Evolutionary conservation across 495 filamentous ascomycete species (phyloP).

Genomic region (Friedmanniomyces simplex): DNA sequence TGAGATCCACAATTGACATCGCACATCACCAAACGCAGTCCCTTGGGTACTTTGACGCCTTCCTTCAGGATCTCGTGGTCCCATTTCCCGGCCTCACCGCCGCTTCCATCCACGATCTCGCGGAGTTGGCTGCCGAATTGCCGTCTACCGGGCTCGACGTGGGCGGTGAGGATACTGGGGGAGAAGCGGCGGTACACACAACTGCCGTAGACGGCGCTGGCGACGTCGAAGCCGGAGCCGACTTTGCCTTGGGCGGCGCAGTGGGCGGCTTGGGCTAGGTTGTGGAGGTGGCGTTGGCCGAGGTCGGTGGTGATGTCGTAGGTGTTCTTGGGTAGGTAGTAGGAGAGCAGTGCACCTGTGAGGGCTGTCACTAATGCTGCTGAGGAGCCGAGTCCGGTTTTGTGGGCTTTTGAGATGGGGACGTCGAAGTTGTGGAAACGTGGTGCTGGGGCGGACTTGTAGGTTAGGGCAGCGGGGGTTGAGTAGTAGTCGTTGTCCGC

Average conservation of each 20-base stretch:
- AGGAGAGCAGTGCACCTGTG: slow-evolving; percentile 65
- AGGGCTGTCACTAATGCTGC: slow-evolving; percentile 91
- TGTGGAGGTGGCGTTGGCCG: slow-evolving; percentile 53
- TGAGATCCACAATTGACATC: slow-evolving; percentile 93
- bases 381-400: slow-evolving; percentile 92
- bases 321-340: slow-evolving; percentile 57
- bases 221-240: slow-evolving; percentile 94
- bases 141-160: slow-evolving; percentile 52
- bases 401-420: slow-evolving; percentile 69
- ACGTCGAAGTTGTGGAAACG: slow-evolving; percentile 72
- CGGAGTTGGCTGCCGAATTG: slow-evolving; percentile 58
- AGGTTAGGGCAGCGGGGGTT: slow-evolving; percentile 39
- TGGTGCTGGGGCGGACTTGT: slow-evolving; percentile 10
- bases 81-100: slow-evolving; percentile 49
- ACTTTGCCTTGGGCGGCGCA: slow-evolving; percentile 96
- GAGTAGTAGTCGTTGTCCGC: slow-evolving; percentile 98
- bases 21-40: slow-evolving; percentile 72
- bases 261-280: slow-evolving; percentile 85
- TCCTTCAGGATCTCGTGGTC: slow-evolving; percentile 62
- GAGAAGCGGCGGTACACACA: slow-evolving; percentile 88
- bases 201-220: slow-evolving; percentile 79
- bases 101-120: slow-evolving; percentile 50
- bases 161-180: slow-evolving; percentile 53
- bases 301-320: slow-evolving; percentile 36
- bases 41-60: slow-evolving; percentile 52